Evolutionary conservation across 2,329 filamentous ascomycete genomes (phyloP).

Genomic region (Shiraia sp.): DNA sequence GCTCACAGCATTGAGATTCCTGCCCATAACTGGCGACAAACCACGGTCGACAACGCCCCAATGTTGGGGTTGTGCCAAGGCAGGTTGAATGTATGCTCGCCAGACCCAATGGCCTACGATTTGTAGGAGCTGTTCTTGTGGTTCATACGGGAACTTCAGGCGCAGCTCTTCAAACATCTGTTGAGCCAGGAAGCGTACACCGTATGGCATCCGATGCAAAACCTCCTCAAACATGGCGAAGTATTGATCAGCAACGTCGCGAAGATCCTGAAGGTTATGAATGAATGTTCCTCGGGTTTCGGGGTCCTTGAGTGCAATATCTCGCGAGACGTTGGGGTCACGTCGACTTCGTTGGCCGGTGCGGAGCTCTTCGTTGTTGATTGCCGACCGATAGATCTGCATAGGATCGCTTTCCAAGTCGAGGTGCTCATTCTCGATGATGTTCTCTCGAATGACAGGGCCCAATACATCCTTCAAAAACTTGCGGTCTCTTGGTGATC

Average conservation of each 20-base stretch:
- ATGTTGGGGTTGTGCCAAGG: constrained; percentile 85
- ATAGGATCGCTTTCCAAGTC: constrained; percentile 96
- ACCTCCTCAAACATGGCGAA: constrained; percentile 80
- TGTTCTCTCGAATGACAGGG: constrained; percentile 83
- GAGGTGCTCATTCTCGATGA: constrained; percentile 86
- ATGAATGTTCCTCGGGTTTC: constrained; percentile 94
- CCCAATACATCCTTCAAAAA: constrained; percentile 87
- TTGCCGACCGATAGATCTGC: constrained; percentile 92
- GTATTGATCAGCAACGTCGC: constrained; percentile 93
- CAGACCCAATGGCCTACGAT: constrained; percentile 90
- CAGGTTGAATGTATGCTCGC: constrained; percentile 90
- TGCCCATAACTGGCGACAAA: constrained; percentile 87
- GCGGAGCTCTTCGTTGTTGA: constrained; percentile 95
- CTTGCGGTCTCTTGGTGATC: constrained; percentile 89
- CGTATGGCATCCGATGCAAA: constrained; percentile 87
- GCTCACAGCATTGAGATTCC: constrained; percentile 85
- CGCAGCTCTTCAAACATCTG: constrained; percentile 82
- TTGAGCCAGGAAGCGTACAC: constrained; percentile 82
- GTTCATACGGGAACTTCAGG: constrained; percentile 77
- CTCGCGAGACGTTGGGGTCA: constrained; percentile 81
- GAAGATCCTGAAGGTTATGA: constrained; percentile 87
- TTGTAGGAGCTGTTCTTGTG: constrained; percentile 76
- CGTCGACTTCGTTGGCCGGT: constrained; percentile 83
- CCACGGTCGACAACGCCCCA: constrained; percentile 90
- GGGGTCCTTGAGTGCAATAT: constrained; percentile 92